Evolutionary conservation across 139 green algal species (phyloP), one percentile per base, ranked within the genome.

Genomic region (Chlamydomonas schloesseri): DNA sequence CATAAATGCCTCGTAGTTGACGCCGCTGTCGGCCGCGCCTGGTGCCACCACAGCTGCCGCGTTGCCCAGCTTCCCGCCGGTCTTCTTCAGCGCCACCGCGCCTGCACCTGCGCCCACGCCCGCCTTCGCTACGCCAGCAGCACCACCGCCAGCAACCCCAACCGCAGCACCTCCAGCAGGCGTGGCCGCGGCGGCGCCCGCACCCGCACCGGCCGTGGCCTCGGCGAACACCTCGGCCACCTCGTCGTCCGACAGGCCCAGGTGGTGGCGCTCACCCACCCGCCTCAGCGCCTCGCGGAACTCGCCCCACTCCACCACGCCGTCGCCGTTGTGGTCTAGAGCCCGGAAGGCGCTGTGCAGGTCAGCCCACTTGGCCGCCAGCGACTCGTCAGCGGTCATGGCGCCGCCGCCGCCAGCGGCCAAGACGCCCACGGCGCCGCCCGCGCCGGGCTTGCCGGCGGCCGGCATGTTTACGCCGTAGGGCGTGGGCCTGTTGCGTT

Each of bases 1-100:
- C 60, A 73, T 60, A 18, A 83, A 73, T 29, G 76, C 60, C 37
- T 83, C 76, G 26, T 73, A 83, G 62, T 83, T 36, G 3, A 83
- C 60, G 0, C 76, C 76, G 42, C 42, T 50, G 42, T 50, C 42
- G 6, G 6, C 42, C 42, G 42, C 42, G 6, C 42, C 42, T 8
- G 42, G 42, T 8, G 42, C 42, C 42, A 50, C 42, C 42, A 50
- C 42, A 5, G 42, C 42, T 8, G 42, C 42, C 42, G 42, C 42
- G 42, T 8, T 50, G 42, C 42, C 42, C 5, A 50, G 42, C 42
- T 50, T 50, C 6, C 42, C 42, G 42, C 42, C 42, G 6, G 42
- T 50, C 42, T 8, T 5, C 42, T 50, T 50, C 42, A 50, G 42
- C 42, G 42, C 42, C 42, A 8, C 42, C 6, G 6, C 42, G 42